These are phyloP conservation scores for Fusarium citri DNA, from an alignment of 2,329 filamentous ascomycete genomes.

Conservation along the genomic window DNA sequence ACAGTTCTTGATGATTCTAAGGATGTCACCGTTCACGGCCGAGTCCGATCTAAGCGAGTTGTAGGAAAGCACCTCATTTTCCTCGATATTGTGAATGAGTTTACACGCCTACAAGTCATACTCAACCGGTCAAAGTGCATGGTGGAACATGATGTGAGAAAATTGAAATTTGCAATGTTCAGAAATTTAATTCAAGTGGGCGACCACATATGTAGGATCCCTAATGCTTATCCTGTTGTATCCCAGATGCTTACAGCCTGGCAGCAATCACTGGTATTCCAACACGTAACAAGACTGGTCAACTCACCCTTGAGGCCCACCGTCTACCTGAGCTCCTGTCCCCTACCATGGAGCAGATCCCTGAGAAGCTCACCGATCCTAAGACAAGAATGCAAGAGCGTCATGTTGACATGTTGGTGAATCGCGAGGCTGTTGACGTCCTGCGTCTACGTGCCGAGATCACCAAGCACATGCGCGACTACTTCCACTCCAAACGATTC, in stretches of 20 bases:
- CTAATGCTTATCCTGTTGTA: slow-evolving; percentile 31
- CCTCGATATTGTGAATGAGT: slow-evolving; percentile 81
- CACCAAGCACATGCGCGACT: slow-evolving; percentile 78
- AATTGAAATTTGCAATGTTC: slow-evolving; percentile 67
- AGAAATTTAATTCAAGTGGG: slow-evolving; percentile 78
- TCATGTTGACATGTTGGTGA: slow-evolving; percentile 88
- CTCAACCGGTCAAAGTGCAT: slow-evolving; percentile 70
- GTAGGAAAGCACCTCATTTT: slow-evolving; percentile 85
- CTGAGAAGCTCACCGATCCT: slow-evolving; percentile 74
- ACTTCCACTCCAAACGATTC: slow-evolving; percentile 78
- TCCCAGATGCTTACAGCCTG: slow-evolving; percentile 44
- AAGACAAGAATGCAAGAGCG: slow-evolving; percentile 81
- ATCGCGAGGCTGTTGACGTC: slow-evolving; percentile 73
- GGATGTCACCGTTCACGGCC: slow-evolving; percentile 63
- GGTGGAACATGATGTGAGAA: slow-evolving; percentile 49
- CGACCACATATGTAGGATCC: slow-evolving; percentile 81
- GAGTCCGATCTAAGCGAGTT: slow-evolving; percentile 77
- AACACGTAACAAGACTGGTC: slow-evolving; percentile 75
- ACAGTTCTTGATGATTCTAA: slow-evolving; percentile 44
- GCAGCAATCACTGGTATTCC: slow-evolving; percentile 77
- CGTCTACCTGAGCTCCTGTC: slow-evolving; percentile 78
- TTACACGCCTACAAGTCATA: slow-evolving; percentile 79
- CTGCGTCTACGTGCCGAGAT: slow-evolving; percentile 80
- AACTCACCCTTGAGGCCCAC: slow-evolving; percentile 78
- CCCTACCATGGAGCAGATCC: slow-evolving; percentile 83